Evolutionary conservation across 179 eudicot species (phyloP).

Genomic region (Silene noctiflora): DNA sequence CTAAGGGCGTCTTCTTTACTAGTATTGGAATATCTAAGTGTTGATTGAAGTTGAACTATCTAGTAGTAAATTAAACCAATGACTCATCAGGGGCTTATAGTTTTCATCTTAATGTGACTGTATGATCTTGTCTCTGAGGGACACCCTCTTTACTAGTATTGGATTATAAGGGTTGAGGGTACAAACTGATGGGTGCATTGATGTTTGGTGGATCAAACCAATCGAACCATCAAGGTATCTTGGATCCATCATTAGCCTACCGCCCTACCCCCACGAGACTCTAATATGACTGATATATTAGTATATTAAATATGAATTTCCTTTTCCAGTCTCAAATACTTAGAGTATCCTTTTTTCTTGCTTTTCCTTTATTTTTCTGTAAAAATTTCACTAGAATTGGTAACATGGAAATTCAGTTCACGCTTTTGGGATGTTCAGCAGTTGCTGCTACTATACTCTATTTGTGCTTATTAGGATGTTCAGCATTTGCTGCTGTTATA

Average conservation of each 20-base stretch:
- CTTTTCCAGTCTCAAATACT: neutral
- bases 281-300: neutral
- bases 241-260: neutral
- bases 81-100: neutral
- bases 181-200: neutral
- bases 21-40: neutral
- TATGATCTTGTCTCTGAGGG: too few relatives aligned
- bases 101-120: neutral
- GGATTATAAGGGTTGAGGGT: neutral
- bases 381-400: neutral
- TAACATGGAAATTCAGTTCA: constrained; percentile 1
- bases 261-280: neutral
- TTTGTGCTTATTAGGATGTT: neutral
- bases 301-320: neutral
- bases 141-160: too few relatives aligned
- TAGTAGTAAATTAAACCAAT: too few relatives aligned
- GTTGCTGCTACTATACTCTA: too few relatives aligned
- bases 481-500: constrained; percentile 6
- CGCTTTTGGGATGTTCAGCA: neutral
- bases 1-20: neutral
- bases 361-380: neutral
- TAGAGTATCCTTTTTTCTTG: neutral
- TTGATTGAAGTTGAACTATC: too few relatives aligned
- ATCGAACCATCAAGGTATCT: neutral
- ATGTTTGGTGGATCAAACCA: too few relatives aligned